Evolutionary conservation across 2,329 filamentous ascomycete species (phyloP).

Genomic region (Cryphonectria japonica): DNA sequence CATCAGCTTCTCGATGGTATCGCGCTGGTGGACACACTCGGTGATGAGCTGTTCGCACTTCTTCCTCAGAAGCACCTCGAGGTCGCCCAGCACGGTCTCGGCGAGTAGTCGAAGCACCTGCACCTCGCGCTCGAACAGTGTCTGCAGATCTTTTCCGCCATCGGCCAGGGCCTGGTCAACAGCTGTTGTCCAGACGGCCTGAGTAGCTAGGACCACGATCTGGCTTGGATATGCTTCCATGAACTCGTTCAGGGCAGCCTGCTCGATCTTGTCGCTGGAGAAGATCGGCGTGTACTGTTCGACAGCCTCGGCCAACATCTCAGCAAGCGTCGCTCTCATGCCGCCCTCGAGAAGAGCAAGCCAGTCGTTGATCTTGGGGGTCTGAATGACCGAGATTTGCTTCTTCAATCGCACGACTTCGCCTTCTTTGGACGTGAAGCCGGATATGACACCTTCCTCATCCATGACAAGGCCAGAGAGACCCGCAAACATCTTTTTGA

Average conservation of each 20-base stretch:
- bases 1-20: conserved; percentile 86
- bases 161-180: conserved; percentile 77
- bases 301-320: conserved; percentile 84
- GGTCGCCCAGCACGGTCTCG: conserved; percentile 84
- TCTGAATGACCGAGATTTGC: conserved; percentile 89
- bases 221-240: conserved; percentile 87
- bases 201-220: conserved; percentile 91
- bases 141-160: conserved; percentile 70
- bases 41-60: conserved; percentile 99
- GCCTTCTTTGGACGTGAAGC: conserved; percentile 93
- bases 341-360: conserved; percentile 87
- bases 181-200: conserved; percentile 89
- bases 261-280: conserved; percentile 70
- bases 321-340: conserved; percentile 93
- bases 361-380: conserved; percentile 98
- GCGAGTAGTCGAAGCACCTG: conserved; percentile 85
- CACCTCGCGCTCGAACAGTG: conserved; percentile 80
- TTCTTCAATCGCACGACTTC: conserved; percentile 87
- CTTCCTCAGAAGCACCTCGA: conserved; percentile 85
- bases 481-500: conserved; percentile 99
- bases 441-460: conserved; percentile 85
- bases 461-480: conserved; percentile 89
- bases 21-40: conserved; percentile 96
- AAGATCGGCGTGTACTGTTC: conserved; percentile 82
- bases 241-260: conserved; percentile 73